Evolutionary conservation across 768 basidiomycete genomes (phyloP).

Genomic region (Naganishia antarctica): DNA sequence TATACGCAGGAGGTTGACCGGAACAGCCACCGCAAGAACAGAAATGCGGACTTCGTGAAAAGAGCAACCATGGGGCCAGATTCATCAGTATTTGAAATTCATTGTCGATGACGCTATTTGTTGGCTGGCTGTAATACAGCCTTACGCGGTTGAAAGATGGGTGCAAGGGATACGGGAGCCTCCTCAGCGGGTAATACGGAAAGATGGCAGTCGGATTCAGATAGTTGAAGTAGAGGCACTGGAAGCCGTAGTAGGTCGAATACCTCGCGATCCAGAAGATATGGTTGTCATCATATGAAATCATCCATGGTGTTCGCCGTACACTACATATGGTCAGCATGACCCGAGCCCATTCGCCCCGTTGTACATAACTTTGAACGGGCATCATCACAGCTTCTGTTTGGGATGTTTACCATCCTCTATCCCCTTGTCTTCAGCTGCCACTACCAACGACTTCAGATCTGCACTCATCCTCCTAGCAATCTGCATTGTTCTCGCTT

Average conservation of each 20-base stretch:
- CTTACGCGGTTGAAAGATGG: constrained; percentile 1
- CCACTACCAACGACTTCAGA: too few relatives aligned
- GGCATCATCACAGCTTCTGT: too few relatives aligned
- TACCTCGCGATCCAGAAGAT: too few relatives aligned
- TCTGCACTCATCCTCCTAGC: too few relatives aligned
- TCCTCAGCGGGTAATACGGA: neutral
- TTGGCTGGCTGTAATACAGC: neutral
- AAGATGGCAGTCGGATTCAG: neutral
- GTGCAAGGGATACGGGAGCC: neutral
- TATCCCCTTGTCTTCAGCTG: too few relatives aligned
- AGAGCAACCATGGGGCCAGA: neutral
- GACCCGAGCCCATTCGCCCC: too few relatives aligned
- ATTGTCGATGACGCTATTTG: neutral
- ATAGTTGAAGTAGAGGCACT: neutral
- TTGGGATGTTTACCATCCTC: too few relatives aligned
- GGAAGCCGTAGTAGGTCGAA: neutral
- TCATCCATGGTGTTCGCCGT: too few relatives aligned
- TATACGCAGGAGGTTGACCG: neutral
- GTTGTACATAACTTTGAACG: too few relatives aligned
- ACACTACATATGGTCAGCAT: too few relatives aligned
- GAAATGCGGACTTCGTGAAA: neutral
- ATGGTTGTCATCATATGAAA: too few relatives aligned
- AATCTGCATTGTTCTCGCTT: too few relatives aligned
- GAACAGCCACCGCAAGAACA: neutral
- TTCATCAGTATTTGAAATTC: neutral